Percentiles rank a stretch among this genome's conserved stretches.
These are phyloP conservation scores for Paracoccidioides brasiliensis DNA, from an alignment of 2,329 filamentous ascomycete genomes.

Conservation along the genomic window DNA sequence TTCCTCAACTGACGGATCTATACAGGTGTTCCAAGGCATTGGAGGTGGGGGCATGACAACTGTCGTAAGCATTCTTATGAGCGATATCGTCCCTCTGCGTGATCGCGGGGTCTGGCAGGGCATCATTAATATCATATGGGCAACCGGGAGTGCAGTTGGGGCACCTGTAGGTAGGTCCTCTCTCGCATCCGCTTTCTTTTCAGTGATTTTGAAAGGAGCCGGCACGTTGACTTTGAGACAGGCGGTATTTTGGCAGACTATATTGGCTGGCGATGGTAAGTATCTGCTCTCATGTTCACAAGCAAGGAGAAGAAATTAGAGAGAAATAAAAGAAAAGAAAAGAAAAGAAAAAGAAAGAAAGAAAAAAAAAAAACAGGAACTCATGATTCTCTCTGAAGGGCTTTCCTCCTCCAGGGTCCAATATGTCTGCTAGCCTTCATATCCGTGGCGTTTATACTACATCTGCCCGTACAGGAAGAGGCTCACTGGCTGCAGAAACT, in stretches of 20 bases:
- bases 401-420: constrained; percentile 59
- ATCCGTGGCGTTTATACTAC: constrained; percentile 48
- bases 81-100: constrained; percentile 56
- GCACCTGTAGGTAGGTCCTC: constrained; percentile 46
- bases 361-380: constrained; percentile 2
- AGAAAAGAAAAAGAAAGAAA: not conserved
- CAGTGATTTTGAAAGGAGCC: not conserved
- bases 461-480: constrained; percentile 46
- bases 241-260: constrained; percentile 56
- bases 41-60: constrained; percentile 62
- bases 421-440: constrained; percentile 53
- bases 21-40: constrained; percentile 44
- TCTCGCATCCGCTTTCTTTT: not conserved
- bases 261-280: constrained; percentile 61
- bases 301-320: not conserved
- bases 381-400: constrained; percentile 31
- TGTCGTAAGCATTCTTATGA: constrained; percentile 55
- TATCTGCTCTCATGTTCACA: not conserved
- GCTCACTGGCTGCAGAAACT: constrained; percentile 54
- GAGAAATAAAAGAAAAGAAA: too few species aligned
- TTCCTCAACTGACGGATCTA: not conserved
- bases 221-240: constrained; percentile 12
- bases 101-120: constrained; percentile 64
- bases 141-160: constrained; percentile 53
- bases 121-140: constrained; percentile 58